These are phyloP conservation scores for Sisymbrium irio DNA, from an alignment of 345 rosid species.

Conservation along the genomic window DNA sequence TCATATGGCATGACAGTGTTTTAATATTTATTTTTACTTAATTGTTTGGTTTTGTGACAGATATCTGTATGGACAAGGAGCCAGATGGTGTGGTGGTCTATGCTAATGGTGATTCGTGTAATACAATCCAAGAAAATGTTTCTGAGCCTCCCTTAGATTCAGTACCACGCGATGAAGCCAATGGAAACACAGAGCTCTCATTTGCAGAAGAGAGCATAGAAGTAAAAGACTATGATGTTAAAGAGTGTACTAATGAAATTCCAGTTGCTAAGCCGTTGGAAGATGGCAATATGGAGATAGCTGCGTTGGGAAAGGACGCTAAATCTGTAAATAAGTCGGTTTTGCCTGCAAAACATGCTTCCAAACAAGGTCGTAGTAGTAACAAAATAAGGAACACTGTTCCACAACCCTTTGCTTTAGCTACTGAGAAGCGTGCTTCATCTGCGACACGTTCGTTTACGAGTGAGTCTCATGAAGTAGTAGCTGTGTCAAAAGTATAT, in stretches of 20 bases:
- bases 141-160: constrained; percentile 38
- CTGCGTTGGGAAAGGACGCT: constrained; percentile 21
- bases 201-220: constrained; percentile 56
- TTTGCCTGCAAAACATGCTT: constrained; percentile 39
- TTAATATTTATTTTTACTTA: no score
- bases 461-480: constrained; percentile 32
- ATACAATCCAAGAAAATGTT: constrained; percentile 42
- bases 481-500: constrained; percentile 13
- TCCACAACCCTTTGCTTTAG: constrained; percentile 86
- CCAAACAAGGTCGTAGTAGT: constrained; percentile 43
- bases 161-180: constrained; percentile 46
- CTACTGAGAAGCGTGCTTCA: constrained; percentile 87
- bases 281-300: constrained; percentile 28
- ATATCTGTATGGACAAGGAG: constrained; percentile 83
- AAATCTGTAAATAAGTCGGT: constrained; percentile 33
- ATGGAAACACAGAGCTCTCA: constrained; percentile 44
- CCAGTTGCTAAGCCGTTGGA: constrained; percentile 43
- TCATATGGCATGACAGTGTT: no score
- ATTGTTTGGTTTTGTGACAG: constrained; percentile 50
- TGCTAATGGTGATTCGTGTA: constrained; percentile 46
- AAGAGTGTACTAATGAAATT: constrained; percentile 68
- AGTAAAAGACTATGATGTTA: constrained; percentile 69
- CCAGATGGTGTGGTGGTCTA: constrained; percentile 55
- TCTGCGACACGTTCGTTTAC: constrained; percentile 50
- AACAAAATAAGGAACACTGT: constrained; percentile 63